Conservation (phyloP, 176 grass and related monocot genomes). For the Neostapfia colusana region DNA sequence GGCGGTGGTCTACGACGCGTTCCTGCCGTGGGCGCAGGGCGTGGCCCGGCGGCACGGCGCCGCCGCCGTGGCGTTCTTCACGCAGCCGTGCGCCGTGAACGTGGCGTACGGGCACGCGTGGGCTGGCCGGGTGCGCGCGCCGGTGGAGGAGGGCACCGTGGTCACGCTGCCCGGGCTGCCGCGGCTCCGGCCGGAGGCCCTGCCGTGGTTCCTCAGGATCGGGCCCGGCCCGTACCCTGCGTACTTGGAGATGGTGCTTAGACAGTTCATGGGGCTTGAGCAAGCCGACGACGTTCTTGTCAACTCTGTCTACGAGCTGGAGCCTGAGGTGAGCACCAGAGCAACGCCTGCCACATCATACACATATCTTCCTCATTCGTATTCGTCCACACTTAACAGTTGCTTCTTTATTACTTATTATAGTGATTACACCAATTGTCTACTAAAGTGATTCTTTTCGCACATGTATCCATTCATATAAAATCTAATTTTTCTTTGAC, state of each 20-base stretch:
- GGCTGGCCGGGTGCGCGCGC: conserved; percentile 31
- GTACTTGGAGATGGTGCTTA: conserved; percentile 49
- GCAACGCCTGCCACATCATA: no score
- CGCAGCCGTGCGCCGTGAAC: conserved; percentile 67
- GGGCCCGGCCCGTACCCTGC: conserved; percentile 28
- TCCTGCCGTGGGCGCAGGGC: conserved; percentile 57
- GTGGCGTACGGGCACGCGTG: conserved; percentile 50
- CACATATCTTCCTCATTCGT: no score
- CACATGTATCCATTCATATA: no score
- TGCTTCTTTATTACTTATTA: no score
- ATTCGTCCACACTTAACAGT: no score
- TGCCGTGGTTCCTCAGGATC: conserved; percentile 57
- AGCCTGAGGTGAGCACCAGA: conserved; percentile 56
- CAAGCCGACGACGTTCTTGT: conserved; percentile 60
- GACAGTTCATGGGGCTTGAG: conserved; percentile 60
- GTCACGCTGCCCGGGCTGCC: conserved; percentile 43
- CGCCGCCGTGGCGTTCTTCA: conserved; percentile 54
- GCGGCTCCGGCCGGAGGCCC: conserved; percentile 26
- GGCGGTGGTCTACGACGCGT: conserved; percentile 64
- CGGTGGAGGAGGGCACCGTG: conserved; percentile 15
- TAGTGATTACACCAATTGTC: no score
- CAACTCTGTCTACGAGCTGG: conserved; percentile 78
- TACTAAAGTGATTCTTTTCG: no score
- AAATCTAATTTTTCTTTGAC: no score
- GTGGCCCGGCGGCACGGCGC: conserved; percentile 41